These are phyloP conservation scores for Wolfiporia cocos DNA, from an alignment of 1,284 basidiomycete species.

Conservation along the genomic window DNA sequence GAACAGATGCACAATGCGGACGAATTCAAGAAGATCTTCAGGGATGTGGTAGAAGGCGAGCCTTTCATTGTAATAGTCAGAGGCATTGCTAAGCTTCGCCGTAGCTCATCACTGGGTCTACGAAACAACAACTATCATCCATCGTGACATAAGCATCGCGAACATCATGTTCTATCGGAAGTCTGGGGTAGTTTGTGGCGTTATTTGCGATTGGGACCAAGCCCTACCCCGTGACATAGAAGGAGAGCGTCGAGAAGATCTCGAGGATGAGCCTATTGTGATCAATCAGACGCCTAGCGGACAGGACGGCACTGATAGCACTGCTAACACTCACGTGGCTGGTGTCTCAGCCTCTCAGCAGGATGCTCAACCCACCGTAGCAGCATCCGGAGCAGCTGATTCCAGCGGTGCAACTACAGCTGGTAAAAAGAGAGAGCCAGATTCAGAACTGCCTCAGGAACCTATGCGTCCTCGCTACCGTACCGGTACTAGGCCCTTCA, in stretches of 20 bases:
- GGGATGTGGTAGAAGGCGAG: slow-evolving; percentile 18
- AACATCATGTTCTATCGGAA: slow-evolving; percentile 22
- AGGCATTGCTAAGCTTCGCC: neutral
- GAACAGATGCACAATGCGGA: slow-evolving; percentile 6
- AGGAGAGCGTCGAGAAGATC: neutral
- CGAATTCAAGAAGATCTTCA: slow-evolving; percentile 16
- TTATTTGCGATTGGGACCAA: neutral
- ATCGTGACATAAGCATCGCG: slow-evolving; percentile 2
- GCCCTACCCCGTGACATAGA: too few species aligned
- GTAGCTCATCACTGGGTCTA: neutral
- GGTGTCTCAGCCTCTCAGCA: too few species aligned
- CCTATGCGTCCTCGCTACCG: too few species aligned
- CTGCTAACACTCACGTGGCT: too few species aligned
- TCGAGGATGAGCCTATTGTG: neutral
- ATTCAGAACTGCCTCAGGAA: too few species aligned
- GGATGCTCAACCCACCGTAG: too few species aligned
- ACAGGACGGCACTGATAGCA: too few species aligned
- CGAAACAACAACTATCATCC: neutral
- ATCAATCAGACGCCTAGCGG: too few species aligned
- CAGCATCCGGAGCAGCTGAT: too few species aligned
- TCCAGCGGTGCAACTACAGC: too few species aligned
- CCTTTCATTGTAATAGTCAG: neutral
- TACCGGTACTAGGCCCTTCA: too few species aligned
- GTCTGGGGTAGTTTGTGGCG: neutral
- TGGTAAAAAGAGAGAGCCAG: too few species aligned